phyloP scores from a whole-genome alignment of 805 yeast species.

The Hanseniaspora thailandica region DNA sequence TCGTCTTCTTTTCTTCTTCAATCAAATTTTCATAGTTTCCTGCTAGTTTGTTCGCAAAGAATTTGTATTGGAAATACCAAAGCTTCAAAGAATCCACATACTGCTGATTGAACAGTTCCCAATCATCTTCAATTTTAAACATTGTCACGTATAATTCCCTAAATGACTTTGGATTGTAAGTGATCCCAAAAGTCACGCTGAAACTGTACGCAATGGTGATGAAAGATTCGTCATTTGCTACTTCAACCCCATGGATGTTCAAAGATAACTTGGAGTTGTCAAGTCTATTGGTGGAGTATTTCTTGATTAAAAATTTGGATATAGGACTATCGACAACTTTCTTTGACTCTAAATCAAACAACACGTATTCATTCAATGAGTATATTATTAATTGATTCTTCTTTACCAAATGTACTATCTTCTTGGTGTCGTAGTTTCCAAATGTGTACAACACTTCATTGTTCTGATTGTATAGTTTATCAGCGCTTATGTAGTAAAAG shows the following conservation, averaged over 20 bases:
- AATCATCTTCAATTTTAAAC: constrained; percentile 23
- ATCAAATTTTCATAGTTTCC: constrained; percentile 3
- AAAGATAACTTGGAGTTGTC: constrained; percentile 22
- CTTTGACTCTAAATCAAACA: constrained; percentile 22
- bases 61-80: constrained; percentile 28
- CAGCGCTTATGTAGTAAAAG: neutral
- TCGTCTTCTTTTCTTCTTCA: neutral
- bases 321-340: constrained; percentile 1
- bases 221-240: constrained; percentile 25
- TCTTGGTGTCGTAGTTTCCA: constrained; percentile 18
- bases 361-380: constrained; percentile 24
- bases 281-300: constrained; percentile 1
- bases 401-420: constrained; percentile 18
- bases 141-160: constrained; percentile 21
- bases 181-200: constrained; percentile 23
- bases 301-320: constrained; percentile 2
- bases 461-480: constrained; percentile 9
- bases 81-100: constrained; percentile 24
- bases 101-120: constrained; percentile 21
- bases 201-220: constrained; percentile 23
- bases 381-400: constrained; percentile 23
- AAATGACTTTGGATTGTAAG: constrained; percentile 25
- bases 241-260: constrained; percentile 23
- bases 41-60: constrained; percentile 23
- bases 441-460: constrained; percentile 19